Base-by-base conservation (phyloP, 2,329 filamentous ascomycete species). In the Paecilomyces sp. region DNA sequence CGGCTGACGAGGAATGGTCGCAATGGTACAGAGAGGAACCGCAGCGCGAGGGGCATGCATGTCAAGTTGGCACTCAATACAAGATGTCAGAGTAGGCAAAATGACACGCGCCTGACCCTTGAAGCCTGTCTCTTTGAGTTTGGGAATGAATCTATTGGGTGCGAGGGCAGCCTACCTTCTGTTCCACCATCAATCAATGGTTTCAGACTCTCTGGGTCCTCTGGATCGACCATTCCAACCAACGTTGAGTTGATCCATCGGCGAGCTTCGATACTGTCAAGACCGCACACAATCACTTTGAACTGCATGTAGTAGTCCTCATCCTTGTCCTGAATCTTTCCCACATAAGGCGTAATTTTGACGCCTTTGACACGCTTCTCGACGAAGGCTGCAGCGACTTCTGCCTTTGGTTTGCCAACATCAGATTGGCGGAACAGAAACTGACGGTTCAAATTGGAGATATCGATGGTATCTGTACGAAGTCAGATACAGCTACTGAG, bases 21-120 rank as follows among this genome's bases (percentile, higher is more conserved):
- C 94, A 60, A 99, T 87, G 3, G 94, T 99, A 75, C 94, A 99
- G 30, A 99, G 88, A 0, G 94, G 94, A 0, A 99, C 93, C 13
- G 94, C 92, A n/a, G 92, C 90, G 57, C 93, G 86, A n/a, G 94
- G 95, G 0, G 94, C 93, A 74, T 97, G 92, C 90, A 99, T 97
- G 73, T 97, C 94, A 30, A 99, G 85, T 72, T 99, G 94, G 71
- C 94, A 99, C 79, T 99, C 94, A 69, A 99, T 95, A 73, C 94
- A 99, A 24, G 92, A 96, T 18, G 92, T 95, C 70, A 99, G 85
- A 3, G 91, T 92, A 0, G 94, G 94, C 24, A 97, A 80, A 61
- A 99, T 89, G 61, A 99, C 93, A 69, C 93, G 86, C 1, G 92
- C 89, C 73, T 99, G 95, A 57, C 94, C 94, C 78, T 97, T 99